A percentile compares a stretch with the other conserved stretches of the same genome.
Conservation (phyloP, 1,139 yeast genomes). For the Petasospora fabianii region DNA sequence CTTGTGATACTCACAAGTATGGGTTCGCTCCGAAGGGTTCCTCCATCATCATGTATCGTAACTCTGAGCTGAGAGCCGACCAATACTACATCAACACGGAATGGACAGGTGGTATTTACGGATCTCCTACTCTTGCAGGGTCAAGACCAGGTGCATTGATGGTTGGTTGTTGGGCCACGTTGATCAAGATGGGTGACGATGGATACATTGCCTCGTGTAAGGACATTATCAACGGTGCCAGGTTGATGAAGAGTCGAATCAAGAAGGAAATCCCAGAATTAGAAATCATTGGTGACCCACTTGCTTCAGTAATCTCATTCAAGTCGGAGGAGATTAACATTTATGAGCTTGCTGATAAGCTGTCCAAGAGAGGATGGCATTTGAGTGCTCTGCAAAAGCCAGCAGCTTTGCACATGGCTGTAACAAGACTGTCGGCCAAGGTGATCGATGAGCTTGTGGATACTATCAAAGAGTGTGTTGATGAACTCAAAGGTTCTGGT, state of each 20-base stretch:
- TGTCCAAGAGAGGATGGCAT: conserved; percentile 82
- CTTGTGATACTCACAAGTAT: conserved; percentile 96
- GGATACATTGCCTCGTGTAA: conserved; percentile 71
- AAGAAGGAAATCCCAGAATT: conserved; percentile 47
- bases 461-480: conserved; percentile 50
- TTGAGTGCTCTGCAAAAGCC: conserved; percentile 83
- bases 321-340: conserved; percentile 56
- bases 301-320: conserved; percentile 78
- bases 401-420: conserved; percentile 85
- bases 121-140: conserved; percentile 95
- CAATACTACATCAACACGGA: conserved; percentile 82
- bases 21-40: conserved; percentile 99
- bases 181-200: conserved; percentile 70
- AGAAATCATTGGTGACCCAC: conserved; percentile 78
- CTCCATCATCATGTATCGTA: conserved; percentile 85
- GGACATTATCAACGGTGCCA: conserved; percentile 65
- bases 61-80: conserved; percentile 58
- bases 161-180: conserved; percentile 97
- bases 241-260: conserved; percentile 51
- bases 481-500: conserved; percentile 34
- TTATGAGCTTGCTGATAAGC: conserved; percentile 69
- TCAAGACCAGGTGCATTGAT: conserved; percentile 95
- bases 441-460: conserved; percentile 58
- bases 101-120: conserved; percentile 96
- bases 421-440: conserved; percentile 66